phyloP scores from a whole-genome alignment of 768 basidiomycete genomes.

The Gymnopilus junonius region DNA sequence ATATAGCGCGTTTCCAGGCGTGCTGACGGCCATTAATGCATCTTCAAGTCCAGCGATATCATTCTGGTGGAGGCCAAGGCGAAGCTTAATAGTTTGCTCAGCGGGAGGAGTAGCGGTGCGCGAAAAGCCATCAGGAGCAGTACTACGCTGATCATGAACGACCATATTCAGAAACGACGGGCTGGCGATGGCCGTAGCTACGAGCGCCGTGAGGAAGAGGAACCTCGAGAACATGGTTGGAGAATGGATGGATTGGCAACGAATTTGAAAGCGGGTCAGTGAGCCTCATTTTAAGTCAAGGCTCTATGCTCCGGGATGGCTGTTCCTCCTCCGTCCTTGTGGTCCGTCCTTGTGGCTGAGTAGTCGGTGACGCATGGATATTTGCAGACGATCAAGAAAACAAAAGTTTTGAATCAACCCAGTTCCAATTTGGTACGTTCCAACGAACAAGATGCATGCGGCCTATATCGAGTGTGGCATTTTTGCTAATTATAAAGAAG shows the following conservation, averaged over 20 bases:
- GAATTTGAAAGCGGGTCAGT: background rate
- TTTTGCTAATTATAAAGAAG: background rate
- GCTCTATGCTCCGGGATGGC: background rate
- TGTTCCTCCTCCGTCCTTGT: background rate
- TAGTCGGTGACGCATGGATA: background rate
- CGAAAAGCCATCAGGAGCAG: conserved; percentile 31
- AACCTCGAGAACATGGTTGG: conserved; percentile 14
- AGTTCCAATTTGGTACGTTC: background rate
- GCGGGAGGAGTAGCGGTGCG: conserved; percentile 18
- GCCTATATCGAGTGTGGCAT: background rate
- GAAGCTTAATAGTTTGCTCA: conserved; percentile 38
- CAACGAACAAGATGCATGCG: background rate
- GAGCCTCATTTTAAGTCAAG: background rate
- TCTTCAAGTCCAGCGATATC: conserved; percentile 47
- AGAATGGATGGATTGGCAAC: background rate
- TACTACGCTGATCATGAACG: conserved; percentile 25
- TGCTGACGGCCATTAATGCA: conserved; percentile 47
- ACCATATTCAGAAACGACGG: conserved; percentile 19
- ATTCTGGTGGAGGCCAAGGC: conserved; percentile 50
- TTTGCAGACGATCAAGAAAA: background rate
- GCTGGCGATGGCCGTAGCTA: conserved; percentile 9
- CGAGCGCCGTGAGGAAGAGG: conserved; percentile 13
- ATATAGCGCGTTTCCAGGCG: conserved; percentile 51
- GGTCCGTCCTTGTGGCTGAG: background rate
- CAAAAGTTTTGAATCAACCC: background rate